These are phyloP conservation scores for Taphrina sp. DNA, from an alignment of 1,139 yeast species.

Conservation along the genomic window DNA sequence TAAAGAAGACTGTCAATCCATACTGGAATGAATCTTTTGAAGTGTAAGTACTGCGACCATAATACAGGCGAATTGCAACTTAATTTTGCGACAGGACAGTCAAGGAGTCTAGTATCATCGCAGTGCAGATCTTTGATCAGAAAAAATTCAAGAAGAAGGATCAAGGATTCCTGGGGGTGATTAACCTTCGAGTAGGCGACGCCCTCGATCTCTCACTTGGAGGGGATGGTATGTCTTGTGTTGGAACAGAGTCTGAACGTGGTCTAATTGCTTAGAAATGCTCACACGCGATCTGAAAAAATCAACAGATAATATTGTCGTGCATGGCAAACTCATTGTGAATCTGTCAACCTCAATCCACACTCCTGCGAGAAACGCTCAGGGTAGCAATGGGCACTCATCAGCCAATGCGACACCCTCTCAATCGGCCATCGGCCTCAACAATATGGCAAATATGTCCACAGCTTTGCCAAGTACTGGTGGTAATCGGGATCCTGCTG, in stretches of 20 bases:
- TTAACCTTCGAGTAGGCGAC: constrained; percentile 85
- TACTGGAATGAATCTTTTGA: constrained; percentile 94
- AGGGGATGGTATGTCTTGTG: constrained; percentile 43
- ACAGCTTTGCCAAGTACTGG: constrained; percentile 33
- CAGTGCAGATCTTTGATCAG: constrained; percentile 93
- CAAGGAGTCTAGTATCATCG: constrained; percentile 78
- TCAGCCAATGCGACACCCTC: constrained; percentile 36
- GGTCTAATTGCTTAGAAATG: constrained; percentile 54
- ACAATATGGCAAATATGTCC: constrained; percentile 34
- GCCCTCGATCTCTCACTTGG: constrained; percentile 68
- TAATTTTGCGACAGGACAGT: constrained; percentile 56
- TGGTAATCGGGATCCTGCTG: constrained; percentile 26
- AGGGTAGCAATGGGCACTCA: constrained; percentile 33
- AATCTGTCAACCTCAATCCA: constrained; percentile 50
- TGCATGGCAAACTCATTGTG: constrained; percentile 85
- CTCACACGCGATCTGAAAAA: constrained; percentile 88
- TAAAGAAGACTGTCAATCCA: constrained; percentile 90
- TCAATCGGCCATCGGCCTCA: constrained; percentile 38
- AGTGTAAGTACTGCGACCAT: constrained; percentile 43
- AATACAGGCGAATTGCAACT: not conserved
- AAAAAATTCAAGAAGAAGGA: constrained; percentile 96
- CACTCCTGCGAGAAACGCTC: constrained; percentile 44
- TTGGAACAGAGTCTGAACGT: not conserved
- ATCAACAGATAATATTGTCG: constrained; percentile 86
- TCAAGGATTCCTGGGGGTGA: constrained; percentile 97